Conservation (phyloP, 2,329 filamentous ascomycete genomes). For the Gremmenia infestans region DNA sequence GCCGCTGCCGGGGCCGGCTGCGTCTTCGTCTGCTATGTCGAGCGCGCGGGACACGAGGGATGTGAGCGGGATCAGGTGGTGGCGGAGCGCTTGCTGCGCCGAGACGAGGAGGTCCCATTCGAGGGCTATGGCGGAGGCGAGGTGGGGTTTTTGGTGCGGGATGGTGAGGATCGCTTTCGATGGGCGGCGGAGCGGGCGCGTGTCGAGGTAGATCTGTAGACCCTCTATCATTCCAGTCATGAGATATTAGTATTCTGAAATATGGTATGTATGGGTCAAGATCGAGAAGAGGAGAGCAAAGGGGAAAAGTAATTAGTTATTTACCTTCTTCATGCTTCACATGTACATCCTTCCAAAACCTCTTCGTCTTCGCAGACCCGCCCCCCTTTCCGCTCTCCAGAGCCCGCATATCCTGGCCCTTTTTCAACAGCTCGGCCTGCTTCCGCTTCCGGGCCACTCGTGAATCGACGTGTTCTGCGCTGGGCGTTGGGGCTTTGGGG, state of each 20-base stretch:
- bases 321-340: conserved; percentile 64
- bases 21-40: conserved; percentile 71
- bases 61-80: conserved; percentile 86
- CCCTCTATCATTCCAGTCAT: conserved; percentile 18
- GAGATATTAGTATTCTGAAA: background rate
- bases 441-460: conserved; percentile 47
- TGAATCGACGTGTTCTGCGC: conserved; percentile 31
- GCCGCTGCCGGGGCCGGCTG: conserved; percentile 30
- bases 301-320: conserved; percentile 25
- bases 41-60: conserved; percentile 77
- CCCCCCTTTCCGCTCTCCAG: conserved; percentile 34
- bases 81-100: conserved; percentile 75
- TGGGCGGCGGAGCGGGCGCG: conserved; percentile 72
- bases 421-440: conserved; percentile 52
- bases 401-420: conserved; percentile 44
- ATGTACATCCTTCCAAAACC: conserved; percentile 85
- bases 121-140: conserved; percentile 79
- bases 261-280: background rate
- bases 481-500: conserved; percentile 48
- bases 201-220: conserved; percentile 66
- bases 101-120: conserved; percentile 89
- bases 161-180: conserved; percentile 68
- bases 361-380: conserved; percentile 48
- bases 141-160: conserved; percentile 69
- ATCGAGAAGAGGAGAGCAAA: background rate